Base-by-base conservation (phyloP, 2,329 filamentous ascomycete genomes). In the Aspergillus sp. region DNA sequence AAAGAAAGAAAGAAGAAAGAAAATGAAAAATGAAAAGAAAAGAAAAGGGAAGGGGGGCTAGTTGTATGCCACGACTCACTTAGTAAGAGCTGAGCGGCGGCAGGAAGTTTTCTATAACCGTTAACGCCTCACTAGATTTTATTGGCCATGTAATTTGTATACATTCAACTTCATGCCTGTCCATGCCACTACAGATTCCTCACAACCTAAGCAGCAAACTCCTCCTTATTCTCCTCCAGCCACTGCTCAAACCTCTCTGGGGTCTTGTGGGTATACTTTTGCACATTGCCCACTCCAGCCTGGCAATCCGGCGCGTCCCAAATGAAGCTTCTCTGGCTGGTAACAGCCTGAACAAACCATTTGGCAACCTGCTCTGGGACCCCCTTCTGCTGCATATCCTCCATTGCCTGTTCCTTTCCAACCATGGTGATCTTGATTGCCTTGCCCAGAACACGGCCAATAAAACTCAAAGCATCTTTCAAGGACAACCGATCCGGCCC, bases 401-500 rank as follows among this genome's bases (percentile, higher is more conserved):
- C 47, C 27, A 58, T 44, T 50, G 57, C 61, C 45, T 65, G 57
- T 38, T 64, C 48, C 3, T 45, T 44, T 0, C 42, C 44, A 2
- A 60, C 41, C 6, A 36, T 48, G 3, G 52, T 50, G 4, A 66
- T 50, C 44, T 58, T 56, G 12, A 69, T 43, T 7, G 67, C 55
- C 30, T 63, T 64, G 4, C 63, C 66, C 4, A 70, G 38, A 7
- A 56, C 54, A 19, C 58, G 57, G 4, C 55, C 61, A 35, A 72
- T 57, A 0, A 52, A 55, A 1, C 47, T 53, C 28, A 65, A 46
- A 8, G 48, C 54, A 3, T 72, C 63, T 5, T 52, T 41, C 12
- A 58, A 51, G 1, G 65, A 57, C 19, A 68, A 33, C 7, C 66
- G 34, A 40, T 70, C 44, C 1, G 69, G 67, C 2, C 70, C 72